phyloP scores from a whole-genome alignment of 139 green algal species.

The Coelastrella sp. region DNA sequence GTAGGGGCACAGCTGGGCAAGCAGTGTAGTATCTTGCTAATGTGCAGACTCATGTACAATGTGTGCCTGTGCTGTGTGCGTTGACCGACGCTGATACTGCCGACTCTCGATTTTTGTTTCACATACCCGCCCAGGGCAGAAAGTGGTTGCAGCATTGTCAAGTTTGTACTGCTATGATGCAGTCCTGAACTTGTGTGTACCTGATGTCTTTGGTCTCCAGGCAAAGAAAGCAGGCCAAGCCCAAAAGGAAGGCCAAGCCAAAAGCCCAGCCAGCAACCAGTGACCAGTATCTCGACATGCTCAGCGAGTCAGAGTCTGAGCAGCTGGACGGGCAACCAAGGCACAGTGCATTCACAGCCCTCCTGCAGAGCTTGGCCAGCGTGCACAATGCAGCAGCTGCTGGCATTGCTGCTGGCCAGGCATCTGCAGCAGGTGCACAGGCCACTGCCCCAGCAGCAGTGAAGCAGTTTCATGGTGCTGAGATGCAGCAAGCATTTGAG shows the following conservation, averaged over 20 bases:
- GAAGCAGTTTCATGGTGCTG: background rate
- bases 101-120: no score
- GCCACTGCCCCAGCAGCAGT: background rate
- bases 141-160: no score
- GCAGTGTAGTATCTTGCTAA: no score
- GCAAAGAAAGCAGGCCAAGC: background rate
- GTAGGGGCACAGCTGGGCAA: no score
- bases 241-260: background rate
- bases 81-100: no score
- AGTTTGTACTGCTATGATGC: no score
- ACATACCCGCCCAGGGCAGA: no score
- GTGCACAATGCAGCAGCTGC: constrained; percentile 14
- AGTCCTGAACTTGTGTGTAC: background rate
- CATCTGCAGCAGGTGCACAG: background rate
- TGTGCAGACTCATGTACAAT: no score
- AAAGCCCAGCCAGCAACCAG: background rate
- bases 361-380: background rate
- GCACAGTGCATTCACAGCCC: background rate
- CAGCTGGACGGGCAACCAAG: background rate
- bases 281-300: background rate
- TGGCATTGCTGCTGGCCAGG: background rate
- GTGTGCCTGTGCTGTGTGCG: no score
- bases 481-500: background rate
- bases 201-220: background rate
- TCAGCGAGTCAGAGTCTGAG: constrained; percentile 13